These are phyloP conservation scores for Tothia fuscella DNA, from an alignment of 2,329 filamentous ascomycete genomes.

Conservation along the genomic window DNA sequence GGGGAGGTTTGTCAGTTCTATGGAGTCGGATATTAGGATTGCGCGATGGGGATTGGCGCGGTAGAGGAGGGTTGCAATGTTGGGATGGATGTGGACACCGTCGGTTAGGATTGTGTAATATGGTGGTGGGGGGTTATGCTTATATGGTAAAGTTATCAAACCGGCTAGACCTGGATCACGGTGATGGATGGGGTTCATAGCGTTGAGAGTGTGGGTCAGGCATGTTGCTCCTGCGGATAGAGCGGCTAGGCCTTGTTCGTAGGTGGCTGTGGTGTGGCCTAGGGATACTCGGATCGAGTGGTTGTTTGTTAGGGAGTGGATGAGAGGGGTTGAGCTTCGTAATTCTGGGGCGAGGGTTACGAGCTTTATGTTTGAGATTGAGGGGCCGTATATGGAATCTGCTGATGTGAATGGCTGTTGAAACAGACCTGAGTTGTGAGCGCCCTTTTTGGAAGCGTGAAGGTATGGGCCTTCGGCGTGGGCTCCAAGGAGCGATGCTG, in stretches of 20 bases:
- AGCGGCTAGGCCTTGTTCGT: constrained; percentile 33
- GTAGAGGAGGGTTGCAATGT: constrained; percentile 37
- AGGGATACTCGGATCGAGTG: constrained; percentile 35
- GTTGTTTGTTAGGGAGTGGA: constrained; percentile 26
- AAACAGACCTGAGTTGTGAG: constrained; percentile 37
- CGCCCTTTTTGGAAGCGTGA: constrained; percentile 40
- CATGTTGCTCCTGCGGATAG: constrained; percentile 37
- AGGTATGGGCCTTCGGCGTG: constrained; percentile 47
- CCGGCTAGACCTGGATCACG: constrained; percentile 41
- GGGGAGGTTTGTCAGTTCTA: constrained; percentile 40
- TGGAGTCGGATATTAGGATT: constrained; percentile 42
- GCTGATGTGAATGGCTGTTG: constrained; percentile 23
- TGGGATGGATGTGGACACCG: constrained; percentile 41
- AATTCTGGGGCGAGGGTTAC: constrained; percentile 44
- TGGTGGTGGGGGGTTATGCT: no score
- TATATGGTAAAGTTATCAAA: constrained; percentile 19
- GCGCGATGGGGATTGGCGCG: constrained; percentile 34
- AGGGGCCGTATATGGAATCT: constrained; percentile 34
- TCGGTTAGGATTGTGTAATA: constrained; percentile 44
- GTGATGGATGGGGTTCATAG: constrained; percentile 40
- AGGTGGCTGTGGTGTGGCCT: constrained; percentile 40
- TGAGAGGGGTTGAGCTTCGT: constrained; percentile 27
- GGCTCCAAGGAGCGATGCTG: constrained; percentile 42
- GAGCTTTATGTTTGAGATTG: constrained; percentile 33
- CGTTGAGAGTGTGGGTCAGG: constrained; percentile 44